Percentiles rank a stretch among this genome's conserved stretches.
Evolutionary conservation across 2,329 filamentous ascomycete genomes (phyloP).

Genomic region (Cladosporium cucumerinum): DNA sequence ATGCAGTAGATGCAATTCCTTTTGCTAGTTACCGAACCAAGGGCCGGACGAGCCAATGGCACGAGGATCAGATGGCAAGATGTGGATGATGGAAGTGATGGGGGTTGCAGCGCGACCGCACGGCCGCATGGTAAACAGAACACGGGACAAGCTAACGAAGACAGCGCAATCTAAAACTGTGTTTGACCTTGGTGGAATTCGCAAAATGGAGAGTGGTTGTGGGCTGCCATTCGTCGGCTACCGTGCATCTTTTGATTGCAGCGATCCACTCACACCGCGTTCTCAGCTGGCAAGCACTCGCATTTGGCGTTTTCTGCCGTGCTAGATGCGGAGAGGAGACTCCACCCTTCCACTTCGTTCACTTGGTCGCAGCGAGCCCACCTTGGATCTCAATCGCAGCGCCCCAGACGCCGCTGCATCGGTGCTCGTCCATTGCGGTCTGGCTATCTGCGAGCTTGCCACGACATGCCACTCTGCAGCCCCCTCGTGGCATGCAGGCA

Average conservation of each 20-base stretch:
- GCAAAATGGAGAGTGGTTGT: conserved; percentile 12
- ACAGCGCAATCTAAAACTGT: conserved; percentile 14
- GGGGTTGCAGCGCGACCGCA: conserved; percentile 13
- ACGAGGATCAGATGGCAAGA: not conserved
- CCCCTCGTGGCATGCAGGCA: conserved; percentile 11
- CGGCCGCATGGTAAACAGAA: conserved; percentile 16
- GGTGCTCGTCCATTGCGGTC: conserved; percentile 1
- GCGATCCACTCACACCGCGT: conserved; percentile 17
- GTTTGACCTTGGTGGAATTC: conserved; percentile 5
- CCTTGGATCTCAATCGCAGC: not conserved
- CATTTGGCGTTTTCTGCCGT: conserved; percentile 5
- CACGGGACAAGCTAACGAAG: conserved; percentile 17
- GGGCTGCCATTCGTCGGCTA: conserved; percentile 7
- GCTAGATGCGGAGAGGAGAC: conserved; percentile 4
- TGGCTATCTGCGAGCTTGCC: conserved; percentile 7
- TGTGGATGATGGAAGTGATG: conserved; percentile 12
- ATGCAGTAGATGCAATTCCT: conserved; percentile 14
- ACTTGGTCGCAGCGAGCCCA: conserved; percentile 3
- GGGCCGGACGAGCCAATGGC: conserved; percentile 13
- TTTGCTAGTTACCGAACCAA: conserved; percentile 15
- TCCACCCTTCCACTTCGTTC: conserved; percentile 4
- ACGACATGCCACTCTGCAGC: conserved; percentile 5
- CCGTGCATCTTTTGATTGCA: conserved; percentile 12
- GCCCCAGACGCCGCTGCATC: conserved; percentile 6
- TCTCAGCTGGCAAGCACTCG: conserved; percentile 6